Conservation (phyloP, 2,329 filamentous ascomycete genomes). For the Periconia macrospinosa region DNA sequence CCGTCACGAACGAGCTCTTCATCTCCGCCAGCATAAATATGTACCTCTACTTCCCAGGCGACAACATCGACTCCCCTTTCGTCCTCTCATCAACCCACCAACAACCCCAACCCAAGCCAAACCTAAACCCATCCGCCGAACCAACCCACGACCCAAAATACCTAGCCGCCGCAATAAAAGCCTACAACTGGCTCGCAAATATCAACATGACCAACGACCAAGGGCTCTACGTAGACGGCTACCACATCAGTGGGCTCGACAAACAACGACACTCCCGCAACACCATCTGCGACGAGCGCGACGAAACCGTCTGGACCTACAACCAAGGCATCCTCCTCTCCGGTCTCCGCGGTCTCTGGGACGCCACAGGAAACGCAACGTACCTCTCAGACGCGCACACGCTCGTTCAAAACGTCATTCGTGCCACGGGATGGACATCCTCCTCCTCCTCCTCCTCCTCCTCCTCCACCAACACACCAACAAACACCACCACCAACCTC, state of each 20-base stretch:
- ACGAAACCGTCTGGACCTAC: conserved; percentile 92
- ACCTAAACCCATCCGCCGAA: not conserved
- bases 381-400: conserved; percentile 79
- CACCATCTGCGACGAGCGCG: conserved; percentile 70
- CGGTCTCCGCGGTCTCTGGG: conserved; percentile 78
- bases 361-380: conserved; percentile 68
- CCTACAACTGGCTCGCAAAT: conserved; percentile 76
- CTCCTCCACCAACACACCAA: not conserved
- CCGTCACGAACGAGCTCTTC: conserved; percentile 91
- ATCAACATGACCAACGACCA: conserved; percentile 79
- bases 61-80: conserved; percentile 73
- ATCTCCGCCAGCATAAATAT: conserved; percentile 83
- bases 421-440: conserved; percentile 74
- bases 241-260: conserved; percentile 72
- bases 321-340: conserved; percentile 91
- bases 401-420: conserved; percentile 74
- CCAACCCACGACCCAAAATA: conserved; percentile 61
- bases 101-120: not conserved
- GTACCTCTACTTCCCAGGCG: conserved; percentile 87
- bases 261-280: conserved; percentile 62
- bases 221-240: conserved; percentile 84
- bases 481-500: not conserved
- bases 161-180: conserved; percentile 72
- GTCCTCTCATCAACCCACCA: conserved; percentile 14
- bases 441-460: not conserved